Base-by-base conservation (phyloP, 106 monocot species). In the Cymbidium sinense region DNA sequence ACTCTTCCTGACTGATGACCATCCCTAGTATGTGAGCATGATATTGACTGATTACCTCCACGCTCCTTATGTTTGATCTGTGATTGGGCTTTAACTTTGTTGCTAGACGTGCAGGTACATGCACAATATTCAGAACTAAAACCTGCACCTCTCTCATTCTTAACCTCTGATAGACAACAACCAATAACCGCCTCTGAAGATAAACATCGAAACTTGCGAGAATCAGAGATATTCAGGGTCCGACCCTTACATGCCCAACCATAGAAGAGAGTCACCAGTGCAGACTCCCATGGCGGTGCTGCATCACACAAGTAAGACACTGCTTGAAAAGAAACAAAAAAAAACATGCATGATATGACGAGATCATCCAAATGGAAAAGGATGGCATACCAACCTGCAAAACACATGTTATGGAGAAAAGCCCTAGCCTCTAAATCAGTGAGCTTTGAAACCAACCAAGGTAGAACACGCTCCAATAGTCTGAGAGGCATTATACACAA, bases 171-270 rank as follows among this genome's bases (percentile, higher is more conserved):
- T 4, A 79, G 67, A 75, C 78, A 85, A 58, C 55, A 35, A 50
- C 76, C 79, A 47, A 13, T 47, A 34, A 65, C 2, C 8, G 34
- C 82, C 61, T 76, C 81, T 37, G 90, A 80, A 77, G 89, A 80
- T 75, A 87, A 77, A 72, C 94, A 94, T 77, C 79, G 76, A 75
- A 98, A 93, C 41, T 81, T 88, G 69, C 80, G 82, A 82, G 86
- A 70, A 76, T 50, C 77, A 28, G 83, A 83, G n/a, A 81, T 39
- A 86, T 87, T 94, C 80, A 85, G 72, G 3, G 78, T 80, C 20
- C 92, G 85, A 51, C 94, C 89, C 76, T 95, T 99, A 84, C 99
- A 95, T 72, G 95, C 99, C 99, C 99, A 99, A 52, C 99, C 99
- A 89, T 86, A 93, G 41, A 99, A 84, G 78, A 99, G 99, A 50